Base-by-base conservation (phyloP, 805 yeast genomes). In the Lipomyces mesembrius region DNA sequence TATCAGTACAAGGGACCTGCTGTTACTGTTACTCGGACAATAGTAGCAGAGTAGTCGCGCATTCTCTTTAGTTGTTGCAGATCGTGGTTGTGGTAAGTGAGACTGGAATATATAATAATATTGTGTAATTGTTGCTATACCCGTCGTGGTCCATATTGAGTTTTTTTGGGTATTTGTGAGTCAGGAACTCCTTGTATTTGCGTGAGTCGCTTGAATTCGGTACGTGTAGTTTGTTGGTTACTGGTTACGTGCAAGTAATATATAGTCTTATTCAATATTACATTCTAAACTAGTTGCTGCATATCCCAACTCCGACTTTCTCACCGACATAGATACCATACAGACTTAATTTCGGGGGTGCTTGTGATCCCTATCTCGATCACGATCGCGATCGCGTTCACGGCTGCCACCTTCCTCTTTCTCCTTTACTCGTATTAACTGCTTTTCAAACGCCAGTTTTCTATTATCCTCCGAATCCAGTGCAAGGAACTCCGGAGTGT, bases 401-500 rank as follows among this genome's bases (percentile, higher is more conserved):
- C 20, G 34, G 20, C 49, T 43, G 17, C 32, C 55, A 25, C 34
- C 55, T 25, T 52, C 55, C 29, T 52, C 34, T 59, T 69, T 65
- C 35, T 77, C 79, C 29, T 67, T 70, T 32, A 77, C 62, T 25
- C 78, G 68, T 1, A 72, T 59, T 4, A 79, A 71, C 66, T 75
- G 79, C 63, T 75, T 75, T 2, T 81, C 78, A 70, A 80, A 83
- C 17, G 81, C 76, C 17, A 65, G 53, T 34, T 66, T 60, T 37
- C 78, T 69, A 9, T 69, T 51, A 14, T 71, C 74, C 9, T 79
- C 82, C 37, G 74, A 75, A 4, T 75, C 77, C 4, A 83, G 62
- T 11, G 78, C 81, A 53, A 63, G 61, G 64, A 72, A 82, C 67
- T 82, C 85, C 1, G 72, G 71, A 1, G 76, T 65, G 4, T 72